Conservation (phyloP, 371 early-diverging fungal species). For the Syncephalastrum racemosum region DNA sequence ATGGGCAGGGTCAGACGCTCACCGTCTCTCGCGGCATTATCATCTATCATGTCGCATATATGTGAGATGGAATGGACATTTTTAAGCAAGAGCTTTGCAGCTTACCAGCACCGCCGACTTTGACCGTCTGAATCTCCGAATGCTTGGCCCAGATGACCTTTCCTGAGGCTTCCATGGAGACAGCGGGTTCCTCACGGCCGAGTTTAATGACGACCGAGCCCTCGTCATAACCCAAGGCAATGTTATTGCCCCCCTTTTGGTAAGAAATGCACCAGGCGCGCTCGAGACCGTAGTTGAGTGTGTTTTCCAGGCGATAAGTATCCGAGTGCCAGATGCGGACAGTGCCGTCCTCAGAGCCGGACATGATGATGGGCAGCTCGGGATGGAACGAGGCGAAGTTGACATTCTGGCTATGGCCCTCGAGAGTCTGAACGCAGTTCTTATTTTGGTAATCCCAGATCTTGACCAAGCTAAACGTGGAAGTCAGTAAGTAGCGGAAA, state of each 20-base stretch:
- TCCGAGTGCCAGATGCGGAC: slow-evolving; percentile 98
- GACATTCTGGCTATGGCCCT: slow-evolving; percentile 99
- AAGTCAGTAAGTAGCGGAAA: neutral
- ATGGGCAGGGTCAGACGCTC: slow-evolving; percentile 82
- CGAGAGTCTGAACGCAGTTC: slow-evolving; percentile 95
- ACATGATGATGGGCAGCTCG: slow-evolving; percentile 94
- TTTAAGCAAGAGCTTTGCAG: neutral
- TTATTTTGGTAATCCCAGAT: slow-evolving; percentile 99
- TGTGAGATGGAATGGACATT: neutral
- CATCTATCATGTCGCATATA: slow-evolving; percentile 42
- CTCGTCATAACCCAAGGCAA: slow-evolving; percentile 95
- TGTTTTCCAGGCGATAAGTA: slow-evolving; percentile 94
- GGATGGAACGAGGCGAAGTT: slow-evolving; percentile 96
- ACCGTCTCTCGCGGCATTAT: slow-evolving; percentile 80
- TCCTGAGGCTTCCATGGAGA: slow-evolving; percentile 95
- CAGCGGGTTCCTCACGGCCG: slow-evolving; percentile 95
- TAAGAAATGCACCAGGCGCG: slow-evolving; percentile 95
- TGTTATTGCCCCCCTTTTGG: slow-evolving; percentile 82
- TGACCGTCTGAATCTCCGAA: slow-evolving; percentile 92
- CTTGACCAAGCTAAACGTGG: slow-evolving; percentile 65
- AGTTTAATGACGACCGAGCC: slow-evolving; percentile 93
- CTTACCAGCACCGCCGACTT: slow-evolving; percentile 62
- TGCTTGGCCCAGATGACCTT: slow-evolving; percentile 98
- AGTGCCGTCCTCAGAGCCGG: slow-evolving; percentile 95
- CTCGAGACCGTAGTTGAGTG: slow-evolving; percentile 95